Evolutionary conservation across 768 basidiomycete genomes (phyloP).

Genomic region (Russula vinacea): DNA sequence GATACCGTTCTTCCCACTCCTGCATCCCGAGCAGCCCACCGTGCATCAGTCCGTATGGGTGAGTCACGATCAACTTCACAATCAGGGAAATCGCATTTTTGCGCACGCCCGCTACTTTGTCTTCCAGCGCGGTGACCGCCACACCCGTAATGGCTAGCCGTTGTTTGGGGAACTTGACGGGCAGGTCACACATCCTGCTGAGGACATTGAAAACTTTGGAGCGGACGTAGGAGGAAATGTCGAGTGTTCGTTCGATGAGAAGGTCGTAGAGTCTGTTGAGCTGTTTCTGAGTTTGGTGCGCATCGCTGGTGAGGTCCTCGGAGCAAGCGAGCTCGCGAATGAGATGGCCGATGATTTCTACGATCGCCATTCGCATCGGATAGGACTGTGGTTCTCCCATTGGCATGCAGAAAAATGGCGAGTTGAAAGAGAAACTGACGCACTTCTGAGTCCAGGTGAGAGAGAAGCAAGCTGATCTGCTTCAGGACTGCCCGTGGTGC

Average conservation of each 20-base stretch:
- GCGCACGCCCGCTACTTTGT: constrained; percentile 87
- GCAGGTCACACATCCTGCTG: constrained; percentile 70
- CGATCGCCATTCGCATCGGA: constrained; percentile 91
- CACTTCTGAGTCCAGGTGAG: constrained; percentile 91
- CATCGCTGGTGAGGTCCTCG: constrained; percentile 47
- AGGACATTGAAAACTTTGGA: constrained; percentile 80
- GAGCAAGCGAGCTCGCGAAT: constrained; percentile 74
- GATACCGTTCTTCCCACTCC: constrained; percentile 74
- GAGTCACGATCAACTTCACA: constrained; percentile 72
- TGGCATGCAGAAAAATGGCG: neutral
- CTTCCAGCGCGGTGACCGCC: constrained; percentile 79
- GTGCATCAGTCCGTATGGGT: constrained; percentile 83
- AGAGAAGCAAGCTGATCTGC: constrained; percentile 80
- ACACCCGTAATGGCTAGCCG: constrained; percentile 69
- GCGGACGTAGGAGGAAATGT: constrained; percentile 87
- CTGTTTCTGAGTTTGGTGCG: constrained; percentile 59
- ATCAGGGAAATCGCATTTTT: constrained; percentile 77
- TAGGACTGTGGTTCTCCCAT: constrained; percentile 59
- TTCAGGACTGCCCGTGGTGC: constrained; percentile 79
- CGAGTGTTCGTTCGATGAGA: constrained; percentile 83
- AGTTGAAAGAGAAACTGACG: constrained; percentile 18
- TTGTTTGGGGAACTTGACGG: constrained; percentile 81
- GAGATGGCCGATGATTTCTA: constrained; percentile 84
- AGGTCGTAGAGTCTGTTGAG: constrained; percentile 78
- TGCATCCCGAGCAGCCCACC: constrained; percentile 73